Percentiles rank a stretch among this genome's conserved stretches.
These are phyloP conservation scores for Metschnikowia orientalis DNA, from an alignment of 805 yeast genomes.

Conservation along the genomic window DNA sequence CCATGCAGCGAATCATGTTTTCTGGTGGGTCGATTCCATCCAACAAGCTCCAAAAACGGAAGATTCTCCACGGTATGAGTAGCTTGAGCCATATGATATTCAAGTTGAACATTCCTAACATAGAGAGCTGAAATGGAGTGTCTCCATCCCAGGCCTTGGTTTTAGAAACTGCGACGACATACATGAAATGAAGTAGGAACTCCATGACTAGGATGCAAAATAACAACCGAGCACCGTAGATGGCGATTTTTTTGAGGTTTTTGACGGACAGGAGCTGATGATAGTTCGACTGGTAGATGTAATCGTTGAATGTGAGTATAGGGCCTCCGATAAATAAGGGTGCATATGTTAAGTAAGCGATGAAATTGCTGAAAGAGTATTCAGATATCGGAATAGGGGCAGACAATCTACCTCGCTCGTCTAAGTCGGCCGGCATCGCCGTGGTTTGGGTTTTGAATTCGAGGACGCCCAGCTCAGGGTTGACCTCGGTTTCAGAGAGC, in stretches of 20 bases:
- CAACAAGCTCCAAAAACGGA: slow-evolving; percentile 86
- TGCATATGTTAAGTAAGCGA: slow-evolving; percentile 76
- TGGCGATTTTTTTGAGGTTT: slow-evolving; percentile 44
- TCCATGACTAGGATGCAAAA: slow-evolving; percentile 87
- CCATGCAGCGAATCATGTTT: slow-evolving; percentile 94
- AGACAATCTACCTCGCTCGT: slow-evolving; percentile 61
- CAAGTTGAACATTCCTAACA: slow-evolving; percentile 88
- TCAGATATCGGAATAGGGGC: slow-evolving; percentile 58
- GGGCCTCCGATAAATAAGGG: slow-evolving; percentile 97
- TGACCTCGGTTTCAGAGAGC: not conserved
- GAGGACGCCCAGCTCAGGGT: slow-evolving; percentile 2
- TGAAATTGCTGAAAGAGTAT: slow-evolving; percentile 60
- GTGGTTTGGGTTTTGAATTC: not conserved
- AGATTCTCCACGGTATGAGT: slow-evolving; percentile 92
- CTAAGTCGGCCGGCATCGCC: slow-evolving; percentile 21
- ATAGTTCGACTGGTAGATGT: slow-evolving; percentile 62
- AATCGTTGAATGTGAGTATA: slow-evolving; percentile 87
- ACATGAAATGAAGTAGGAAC: slow-evolving; percentile 76
- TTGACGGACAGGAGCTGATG: slow-evolving; percentile 54
- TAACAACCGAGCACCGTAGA: slow-evolving; percentile 63
- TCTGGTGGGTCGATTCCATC: slow-evolving; percentile 97
- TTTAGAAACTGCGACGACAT: slow-evolving; percentile 90
- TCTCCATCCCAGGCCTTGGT: slow-evolving; percentile 86
- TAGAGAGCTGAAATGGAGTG: slow-evolving; percentile 87
- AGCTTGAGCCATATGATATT: slow-evolving; percentile 91